A percentile compares a stretch with the other conserved stretches of the same genome.
Evolutionary conservation across 1,139 yeast species (phyloP).

Genomic region (Kodamaea sp.): DNA sequence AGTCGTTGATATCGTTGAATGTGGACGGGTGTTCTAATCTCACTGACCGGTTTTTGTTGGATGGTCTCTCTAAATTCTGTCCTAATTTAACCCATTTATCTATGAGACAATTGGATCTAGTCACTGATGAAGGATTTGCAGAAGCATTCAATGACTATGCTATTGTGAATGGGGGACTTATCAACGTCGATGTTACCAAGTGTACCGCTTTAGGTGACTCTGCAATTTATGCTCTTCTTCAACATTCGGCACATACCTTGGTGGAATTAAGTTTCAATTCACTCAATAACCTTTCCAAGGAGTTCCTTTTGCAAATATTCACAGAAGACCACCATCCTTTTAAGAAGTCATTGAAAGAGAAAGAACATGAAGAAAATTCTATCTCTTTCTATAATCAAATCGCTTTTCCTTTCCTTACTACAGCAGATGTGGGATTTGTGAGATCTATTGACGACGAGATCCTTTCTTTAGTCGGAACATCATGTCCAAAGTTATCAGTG

Average conservation of each 20-base stretch:
- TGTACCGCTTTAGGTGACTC: slow-evolving; percentile 66
- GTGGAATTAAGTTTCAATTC: slow-evolving; percentile 75
- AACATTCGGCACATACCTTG: slow-evolving; percentile 66
- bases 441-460: slow-evolving; percentile 68
- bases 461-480: slow-evolving; percentile 51
- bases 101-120: slow-evolving; percentile 53
- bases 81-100: slow-evolving; percentile 55
- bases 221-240: slow-evolving; percentile 58
- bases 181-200: slow-evolving; percentile 61
- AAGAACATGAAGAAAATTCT: slow-evolving; percentile 10
- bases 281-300: slow-evolving; percentile 54
- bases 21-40: slow-evolving; percentile 74
- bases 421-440: slow-evolving; percentile 75
- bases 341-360: slow-evolving; percentile 30
- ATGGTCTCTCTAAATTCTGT: slow-evolving; percentile 64
- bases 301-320: slow-evolving; percentile 46
- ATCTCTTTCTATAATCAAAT: slow-evolving; percentile 19
- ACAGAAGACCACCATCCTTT: slow-evolving; percentile 37
- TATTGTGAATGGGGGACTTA: slow-evolving; percentile 56
- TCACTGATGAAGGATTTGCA: slow-evolving; percentile 66
- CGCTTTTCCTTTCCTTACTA: slow-evolving; percentile 55
- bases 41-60: slow-evolving; percentile 62
- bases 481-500: slow-evolving; percentile 60
- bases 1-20: slow-evolving; percentile 54
- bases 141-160: slow-evolving; percentile 51